Base-by-base conservation (phyloP, 768 basidiomycete genomes). In the Austroboletus eburneus region DNA sequence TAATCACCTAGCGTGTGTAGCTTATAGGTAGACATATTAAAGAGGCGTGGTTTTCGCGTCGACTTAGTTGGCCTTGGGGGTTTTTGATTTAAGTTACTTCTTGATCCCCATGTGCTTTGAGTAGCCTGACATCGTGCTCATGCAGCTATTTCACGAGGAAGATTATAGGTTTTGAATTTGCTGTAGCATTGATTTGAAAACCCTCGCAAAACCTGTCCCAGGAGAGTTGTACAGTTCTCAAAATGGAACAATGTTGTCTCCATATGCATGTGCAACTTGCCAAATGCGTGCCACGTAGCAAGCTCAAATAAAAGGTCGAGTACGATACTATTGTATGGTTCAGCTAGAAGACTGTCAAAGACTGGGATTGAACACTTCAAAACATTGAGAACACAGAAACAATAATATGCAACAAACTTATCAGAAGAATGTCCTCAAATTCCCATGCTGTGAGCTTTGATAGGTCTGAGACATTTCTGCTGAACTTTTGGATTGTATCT, bases 351-450 rank as follows among this genome's bases (percentile, higher is more conserved):
- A 5, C 65, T 57, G 5, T 70, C 64, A 14, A 73, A 61, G 0
- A 48, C 56, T 1, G 72, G 69, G 0, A 73, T 68, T 0, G 53
- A 24, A 30, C 67, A 70, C 69, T 68, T 13, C 21, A 35, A 17
- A 4, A 35, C 33, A 34, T n/a, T n/a, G n/a, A 35, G 16, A 17
- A 4, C 4, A 3, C n/a, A 35, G 16, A 10, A n/a, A 18, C 17
- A 35, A n/a, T n/a, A 10, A 35, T 35, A 7, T 12, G 16, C 5
- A n/a, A 34, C 8, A 34, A 5, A 46, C 10, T 3, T 33, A 51
- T 49, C 54, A 71, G 71, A 0, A 73, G 49, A 0, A 73, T 51
- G 17, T 74, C 70, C 38, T 74, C 67, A 46, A 62, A 74, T 37
- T 74, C 66, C 1, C 56, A 48, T 1, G 67, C 72, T 1, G 67